Evolutionary conservation across 257 asterid species (phyloP), one percentile per base, ranked within the genome.

Genomic region (Catharanthus roseus): DNA sequence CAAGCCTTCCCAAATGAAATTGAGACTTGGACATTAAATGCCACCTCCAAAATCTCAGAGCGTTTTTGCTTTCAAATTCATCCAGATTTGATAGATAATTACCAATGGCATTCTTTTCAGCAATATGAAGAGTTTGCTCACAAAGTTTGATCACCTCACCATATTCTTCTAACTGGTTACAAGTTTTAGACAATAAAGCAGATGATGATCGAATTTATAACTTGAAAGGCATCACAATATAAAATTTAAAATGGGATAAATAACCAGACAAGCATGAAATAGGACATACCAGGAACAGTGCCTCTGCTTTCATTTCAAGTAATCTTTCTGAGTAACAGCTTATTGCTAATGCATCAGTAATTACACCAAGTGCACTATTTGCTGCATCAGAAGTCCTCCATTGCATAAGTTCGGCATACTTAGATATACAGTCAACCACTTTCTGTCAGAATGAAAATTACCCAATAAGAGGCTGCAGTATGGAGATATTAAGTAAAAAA

Each of bases 251-350:
- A 31, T 7, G 67, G 50, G 39, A 24, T 24, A 68, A 71, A 33
- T 19, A 44, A 54, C 51, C 51, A 4, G 47, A 16, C 26, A 68
- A 36, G 34, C 39, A 51, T 55, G 13, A 19, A 53, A 44, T 69
- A 72, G 80, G 44, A 78, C 96, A 69, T 80, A 93, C 99, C 84
- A 72, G 78, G 84, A 83, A 86, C 50, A 93, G 79, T 42, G 90
- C 95, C 84, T 88, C 91, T 77, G 90, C 97, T 83, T 89, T 93
- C 93, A 91, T 82, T 92, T 89, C 85, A 76, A 89, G 84, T 73
- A 91, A 80, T 75, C 76, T 85, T 79, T 93, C 99, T 4, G 97
- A 93, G 77, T 80, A 87, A 72, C 83, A 82, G 82, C 99, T 86
- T 65, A 86, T 80, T 38, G 79, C 78, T 81, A 89, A 77, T 72